Base-by-base conservation (phyloP, 2,329 filamentous ascomycete species). In the Reticulascus tulasneorum region DNA sequence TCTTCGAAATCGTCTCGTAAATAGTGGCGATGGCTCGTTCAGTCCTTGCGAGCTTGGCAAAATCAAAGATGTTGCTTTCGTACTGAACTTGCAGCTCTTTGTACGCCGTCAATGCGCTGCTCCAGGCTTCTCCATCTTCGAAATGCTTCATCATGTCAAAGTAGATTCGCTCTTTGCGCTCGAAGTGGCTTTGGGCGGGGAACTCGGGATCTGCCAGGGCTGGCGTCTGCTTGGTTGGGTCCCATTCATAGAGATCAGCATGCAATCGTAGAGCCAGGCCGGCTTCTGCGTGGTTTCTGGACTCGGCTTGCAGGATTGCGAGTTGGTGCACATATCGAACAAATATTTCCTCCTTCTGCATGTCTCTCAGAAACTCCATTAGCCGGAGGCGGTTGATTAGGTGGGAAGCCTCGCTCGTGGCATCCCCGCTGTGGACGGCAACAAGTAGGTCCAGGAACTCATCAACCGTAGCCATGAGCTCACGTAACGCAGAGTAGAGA, bases 311-410 rank as follows among this genome's bases (percentile, higher is more conserved):
- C 10, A 93, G 69, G 24, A 79, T 69, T 3, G 89, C 86, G 15
- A 97, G 73, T 59, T 96, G 89, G 55, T 97, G 91, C 11, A 97
- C 90, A 52, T 97, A 96, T 47, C 89, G 84, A 46, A 95, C 85
- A 59, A 95, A 97, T 38, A 96, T 95, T 52, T 96, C 90, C 57
- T 95, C 89, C 54, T 94, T 94, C 48, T 94, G 86, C 84, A 96
- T 94, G 55, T 96, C 89, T 47, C 89, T 85, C 49, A 97, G 74
- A 62, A 96, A 97, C 50, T 96, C 88, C 90, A 97, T 96, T 18
- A 97, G 69, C 37, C 87, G 80, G 33, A 97, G 67, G 1, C 88
- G 87, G 58, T 96, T 89, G 60, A 95, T 86, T 46, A 94, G 85
- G 42, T 86, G 79, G 7, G 84, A 84, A 2, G 86, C 82, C 53